These are phyloP conservation scores for Acacia crassicarpa DNA, from an alignment of 306 rosid species.

Conservation along the genomic window DNA sequence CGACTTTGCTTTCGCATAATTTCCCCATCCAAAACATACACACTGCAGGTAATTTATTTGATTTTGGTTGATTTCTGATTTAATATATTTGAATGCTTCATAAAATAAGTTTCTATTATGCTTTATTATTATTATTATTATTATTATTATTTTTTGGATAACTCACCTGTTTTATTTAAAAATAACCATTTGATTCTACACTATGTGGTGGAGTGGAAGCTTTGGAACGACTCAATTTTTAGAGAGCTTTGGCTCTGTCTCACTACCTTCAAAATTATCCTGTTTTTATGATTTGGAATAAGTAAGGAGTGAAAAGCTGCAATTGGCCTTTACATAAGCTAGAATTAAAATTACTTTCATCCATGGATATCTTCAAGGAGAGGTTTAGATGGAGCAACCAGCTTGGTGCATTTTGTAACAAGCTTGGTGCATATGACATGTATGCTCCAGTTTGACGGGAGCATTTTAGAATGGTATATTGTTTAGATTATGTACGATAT, in stretches of 20 bases:
- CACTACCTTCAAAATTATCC: neutral
- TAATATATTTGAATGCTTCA: slow-evolving; percentile 16
- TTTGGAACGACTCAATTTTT: neutral
- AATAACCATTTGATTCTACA: neutral
- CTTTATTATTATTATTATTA: too few relatives aligned
- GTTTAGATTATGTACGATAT: neutral
- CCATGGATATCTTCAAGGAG: neutral
- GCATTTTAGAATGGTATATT: neutral
- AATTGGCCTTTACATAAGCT: neutral
- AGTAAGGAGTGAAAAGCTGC: neutral
- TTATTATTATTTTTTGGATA: slow-evolving; percentile 9
- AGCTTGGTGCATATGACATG: neutral
- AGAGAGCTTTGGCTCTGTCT: neutral
- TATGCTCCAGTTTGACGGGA: neutral
- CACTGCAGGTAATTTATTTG: slow-evolving; percentile 73
- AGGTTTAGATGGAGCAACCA: neutral
- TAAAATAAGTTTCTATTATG: slow-evolving; percentile 4
- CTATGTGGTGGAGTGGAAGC: neutral
- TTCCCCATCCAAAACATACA: slow-evolving; percentile 80
- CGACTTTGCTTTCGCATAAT: slow-evolving; percentile 96
- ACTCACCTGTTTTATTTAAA: neutral
- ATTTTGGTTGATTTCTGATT: slow-evolving; percentile 26
- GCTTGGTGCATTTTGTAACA: neutral
- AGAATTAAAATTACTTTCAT: neutral
- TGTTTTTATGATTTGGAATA: neutral